phyloP scores from a whole-genome alignment of 345 rosid genomes.

The Aegle marmelos region DNA sequence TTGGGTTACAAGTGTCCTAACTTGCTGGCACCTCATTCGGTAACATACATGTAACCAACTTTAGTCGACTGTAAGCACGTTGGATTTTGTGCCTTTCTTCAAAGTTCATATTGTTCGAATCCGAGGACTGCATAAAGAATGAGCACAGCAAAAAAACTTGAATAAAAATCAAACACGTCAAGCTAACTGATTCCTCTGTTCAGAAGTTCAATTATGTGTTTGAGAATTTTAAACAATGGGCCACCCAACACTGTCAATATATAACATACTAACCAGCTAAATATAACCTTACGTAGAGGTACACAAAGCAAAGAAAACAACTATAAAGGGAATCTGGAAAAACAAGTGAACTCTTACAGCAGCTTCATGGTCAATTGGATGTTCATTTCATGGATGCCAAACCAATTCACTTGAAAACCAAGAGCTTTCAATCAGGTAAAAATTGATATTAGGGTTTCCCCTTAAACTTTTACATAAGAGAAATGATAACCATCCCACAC shows the following conservation, averaged over 20 bases:
- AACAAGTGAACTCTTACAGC: background rate
- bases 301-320: background rate
- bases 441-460: background rate
- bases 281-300: background rate
- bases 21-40: background rate
- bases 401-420: background rate
- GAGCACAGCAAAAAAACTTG: constrained; percentile 11
- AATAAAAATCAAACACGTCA: background rate
- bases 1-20: background rate
- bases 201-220: background rate
- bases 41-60: constrained; percentile 24
- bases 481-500: no score
- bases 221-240: background rate
- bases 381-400: background rate
- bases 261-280: background rate
- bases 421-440: background rate
- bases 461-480: no score
- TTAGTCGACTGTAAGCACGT: constrained; percentile 40
- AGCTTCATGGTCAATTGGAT: background rate
- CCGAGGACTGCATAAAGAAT: constrained; percentile 38
- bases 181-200: background rate
- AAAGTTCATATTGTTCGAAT: constrained; percentile 36
- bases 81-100: constrained; percentile 58
- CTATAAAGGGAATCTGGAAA: background rate
- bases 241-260: background rate